Evolutionary conservation across 2,329 filamentous ascomycete species (phyloP), one percentile per base, ranked within the genome.

Genomic region (Zymoseptoria brevis): DNA sequence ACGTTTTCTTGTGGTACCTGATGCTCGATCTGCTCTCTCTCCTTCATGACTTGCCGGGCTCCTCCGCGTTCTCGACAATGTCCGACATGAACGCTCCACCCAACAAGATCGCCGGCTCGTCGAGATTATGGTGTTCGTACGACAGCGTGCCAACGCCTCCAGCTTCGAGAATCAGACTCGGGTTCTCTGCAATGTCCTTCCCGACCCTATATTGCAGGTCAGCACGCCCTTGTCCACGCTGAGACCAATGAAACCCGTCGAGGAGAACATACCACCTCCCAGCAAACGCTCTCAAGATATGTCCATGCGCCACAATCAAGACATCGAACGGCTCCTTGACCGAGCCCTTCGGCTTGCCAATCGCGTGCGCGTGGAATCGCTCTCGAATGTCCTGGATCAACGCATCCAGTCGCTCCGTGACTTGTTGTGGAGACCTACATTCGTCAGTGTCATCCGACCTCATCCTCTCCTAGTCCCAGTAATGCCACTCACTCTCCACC

Each of bases 261-360:
- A 16, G 16, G 16, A 45, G 35, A n/a, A 45, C 35, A 11, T 45
- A 45, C 92, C 92, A 96, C 30, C 91, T 81, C 79, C 93, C 89
- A 6, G 92, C 91, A 72, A 96, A 90, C 0, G 90, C 89, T 16
- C 92, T 81, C 56, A 96, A 77, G 58, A 96, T 93, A 75, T 96
- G 92, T 0, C 92, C 92, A 71, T 96, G 92, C 21, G 90, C 92
- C 5, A 96, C 90, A 54, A 96, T 80, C 22, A 93, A 74, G 19
- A 93, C 84, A 73, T 93, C 89, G 16, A 83, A 77, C 24, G 77
- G 83, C 57, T 69, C 62, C 3, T 56, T 56, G 4, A 70, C 68
- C 24, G 62, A 60, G 2, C 66, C 69, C 16, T 74, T 76, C 9
- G 76, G 70, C 66, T 81, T 80, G 8, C 81, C 81, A 64, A 93